Percentiles rank a stretch among this genome's conserved stretches.
phyloP scores from a whole-genome alignment of 2,329 filamentous ascomycete genomes.

The Penicillium sp. region DNA sequence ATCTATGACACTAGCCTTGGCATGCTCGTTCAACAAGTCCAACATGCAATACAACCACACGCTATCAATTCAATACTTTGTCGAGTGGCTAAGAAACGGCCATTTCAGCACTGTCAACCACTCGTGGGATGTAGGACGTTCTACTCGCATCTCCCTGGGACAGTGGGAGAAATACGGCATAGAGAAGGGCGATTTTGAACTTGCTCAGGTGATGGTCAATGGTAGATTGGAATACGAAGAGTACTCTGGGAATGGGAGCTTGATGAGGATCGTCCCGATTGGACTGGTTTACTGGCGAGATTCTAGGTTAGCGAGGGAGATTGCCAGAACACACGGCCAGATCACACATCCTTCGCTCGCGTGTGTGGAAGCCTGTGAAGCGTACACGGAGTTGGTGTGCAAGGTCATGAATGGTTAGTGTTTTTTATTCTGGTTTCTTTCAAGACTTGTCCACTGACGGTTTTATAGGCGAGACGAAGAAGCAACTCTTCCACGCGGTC shows the following conservation, averaged over 20 bases:
- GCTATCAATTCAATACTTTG: constrained; percentile 30
- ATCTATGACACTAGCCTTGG: constrained; percentile 39
- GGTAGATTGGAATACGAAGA: constrained; percentile 12
- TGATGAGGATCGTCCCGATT: constrained; percentile 38
- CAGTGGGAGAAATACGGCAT: constrained; percentile 24
- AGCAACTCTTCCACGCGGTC: constrained; percentile 8
- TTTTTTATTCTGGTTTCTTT: no score
- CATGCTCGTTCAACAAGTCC: constrained; percentile 31
- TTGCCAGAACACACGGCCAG: constrained; percentile 23
- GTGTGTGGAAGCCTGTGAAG: constrained; percentile 35
- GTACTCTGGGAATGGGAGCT: constrained; percentile 33
- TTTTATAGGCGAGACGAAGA: constrained; percentile 12
- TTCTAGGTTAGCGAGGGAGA: constrained; percentile 16
- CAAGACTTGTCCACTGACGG: background rate
- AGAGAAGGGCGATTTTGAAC: background rate
- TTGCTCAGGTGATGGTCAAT: constrained; percentile 16
- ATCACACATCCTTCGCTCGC: constrained; percentile 35
- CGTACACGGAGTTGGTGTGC: constrained; percentile 31
- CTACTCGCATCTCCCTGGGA: constrained; percentile 26
- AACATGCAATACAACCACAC: constrained; percentile 25
- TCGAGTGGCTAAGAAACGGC: constrained; percentile 31
- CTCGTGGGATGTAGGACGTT: constrained; percentile 36
- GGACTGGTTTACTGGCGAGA: constrained; percentile 26
- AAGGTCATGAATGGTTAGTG: constrained; percentile 23
- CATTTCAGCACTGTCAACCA: constrained; percentile 30